phyloP scores from a whole-genome alignment of 352 stramenopile species.

The Globisporangium megalacanthum region DNA sequence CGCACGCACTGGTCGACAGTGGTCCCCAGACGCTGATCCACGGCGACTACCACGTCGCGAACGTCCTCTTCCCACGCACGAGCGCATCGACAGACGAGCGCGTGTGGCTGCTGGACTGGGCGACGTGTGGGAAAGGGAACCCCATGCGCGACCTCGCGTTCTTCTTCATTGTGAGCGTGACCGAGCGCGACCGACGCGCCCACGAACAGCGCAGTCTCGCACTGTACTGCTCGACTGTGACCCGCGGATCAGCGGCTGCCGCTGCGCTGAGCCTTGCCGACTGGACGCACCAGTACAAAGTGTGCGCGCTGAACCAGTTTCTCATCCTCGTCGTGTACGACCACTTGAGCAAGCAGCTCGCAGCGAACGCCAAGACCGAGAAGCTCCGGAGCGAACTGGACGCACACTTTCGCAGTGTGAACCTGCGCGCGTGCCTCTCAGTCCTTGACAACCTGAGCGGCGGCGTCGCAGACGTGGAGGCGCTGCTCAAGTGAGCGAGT shows the following conservation, averaged over 20 bases:
- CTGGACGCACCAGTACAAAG: slow-evolving; percentile 44
- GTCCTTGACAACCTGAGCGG: slow-evolving; percentile 52
- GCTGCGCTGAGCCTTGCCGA: slow-evolving; percentile 27
- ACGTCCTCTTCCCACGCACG: slow-evolving; percentile 52
- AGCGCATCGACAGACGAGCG: slow-evolving; percentile 14
- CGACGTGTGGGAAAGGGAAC: slow-evolving; percentile 68
- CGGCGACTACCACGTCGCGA: slow-evolving; percentile 79
- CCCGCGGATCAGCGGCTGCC: slow-evolving; percentile 10
- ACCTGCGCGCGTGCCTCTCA: slow-evolving; percentile 51
- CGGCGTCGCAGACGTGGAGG: neutral
- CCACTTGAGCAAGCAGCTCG: slow-evolving; percentile 70
- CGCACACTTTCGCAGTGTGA: slow-evolving; percentile 66
- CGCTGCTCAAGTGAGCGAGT: neutral
- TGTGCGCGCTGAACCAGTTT: slow-evolving; percentile 79
- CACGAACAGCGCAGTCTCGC: slow-evolving; percentile 34
- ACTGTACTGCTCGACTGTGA: slow-evolving; percentile 34
- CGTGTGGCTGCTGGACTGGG: slow-evolving; percentile 77
- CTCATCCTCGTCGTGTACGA: slow-evolving; percentile 80
- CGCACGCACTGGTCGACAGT: slow-evolving; percentile 47
- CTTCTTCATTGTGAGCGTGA: slow-evolving; percentile 80
- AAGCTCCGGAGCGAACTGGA: slow-evolving; percentile 56
- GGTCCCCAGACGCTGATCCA: slow-evolving; percentile 67
- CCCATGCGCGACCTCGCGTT: slow-evolving; percentile 75
- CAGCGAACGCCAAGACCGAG: slow-evolving; percentile 60
- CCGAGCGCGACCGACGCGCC: slow-evolving; percentile 29